These are phyloP conservation scores for Solanum peruvianum DNA, from an alignment of 257 asterid genomes.

Conservation along the genomic window DNA sequence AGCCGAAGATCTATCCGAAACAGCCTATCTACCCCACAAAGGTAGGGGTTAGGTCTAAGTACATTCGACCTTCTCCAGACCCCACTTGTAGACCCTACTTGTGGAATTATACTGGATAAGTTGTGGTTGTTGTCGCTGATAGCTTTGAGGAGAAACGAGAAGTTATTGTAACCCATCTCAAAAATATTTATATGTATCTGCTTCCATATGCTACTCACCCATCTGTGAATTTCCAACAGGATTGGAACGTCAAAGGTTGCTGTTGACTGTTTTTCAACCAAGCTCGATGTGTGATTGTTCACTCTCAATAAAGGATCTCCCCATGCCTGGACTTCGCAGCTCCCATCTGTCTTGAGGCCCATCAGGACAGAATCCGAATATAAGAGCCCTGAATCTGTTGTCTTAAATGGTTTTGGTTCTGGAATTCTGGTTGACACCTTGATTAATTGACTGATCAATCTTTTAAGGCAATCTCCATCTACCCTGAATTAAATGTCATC, in stretches of 20 bases:
- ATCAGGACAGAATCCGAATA: not conserved
- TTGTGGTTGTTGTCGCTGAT: not conserved
- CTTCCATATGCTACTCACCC: not conserved
- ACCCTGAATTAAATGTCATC: not conserved
- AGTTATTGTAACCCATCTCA: not conserved
- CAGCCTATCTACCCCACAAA: not conserved
- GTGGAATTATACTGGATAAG: not conserved
- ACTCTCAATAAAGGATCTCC: not conserved
- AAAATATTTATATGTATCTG: not conserved
- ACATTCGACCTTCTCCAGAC: not conserved
- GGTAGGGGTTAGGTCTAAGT: not conserved
- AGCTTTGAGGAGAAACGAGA: not conserved
- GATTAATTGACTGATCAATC: not conserved
- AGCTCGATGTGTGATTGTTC: not conserved
- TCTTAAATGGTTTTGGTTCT: not conserved
- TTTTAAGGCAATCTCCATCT: not conserved
- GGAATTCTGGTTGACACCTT: not conserved
- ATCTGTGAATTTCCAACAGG: not conserved
- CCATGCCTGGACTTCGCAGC: not conserved
- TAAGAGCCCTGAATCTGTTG: not conserved
- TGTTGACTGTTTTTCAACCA: not conserved
- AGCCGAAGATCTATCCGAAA: not conserved
- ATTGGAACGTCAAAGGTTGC: not conserved
- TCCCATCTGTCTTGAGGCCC: not conserved
- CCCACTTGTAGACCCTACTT: not conserved